Evolutionary conservation across 768 basidiomycete genomes (phyloP), one percentile per base, ranked within the genome.

Genomic region (Calocybe indica): DNA sequence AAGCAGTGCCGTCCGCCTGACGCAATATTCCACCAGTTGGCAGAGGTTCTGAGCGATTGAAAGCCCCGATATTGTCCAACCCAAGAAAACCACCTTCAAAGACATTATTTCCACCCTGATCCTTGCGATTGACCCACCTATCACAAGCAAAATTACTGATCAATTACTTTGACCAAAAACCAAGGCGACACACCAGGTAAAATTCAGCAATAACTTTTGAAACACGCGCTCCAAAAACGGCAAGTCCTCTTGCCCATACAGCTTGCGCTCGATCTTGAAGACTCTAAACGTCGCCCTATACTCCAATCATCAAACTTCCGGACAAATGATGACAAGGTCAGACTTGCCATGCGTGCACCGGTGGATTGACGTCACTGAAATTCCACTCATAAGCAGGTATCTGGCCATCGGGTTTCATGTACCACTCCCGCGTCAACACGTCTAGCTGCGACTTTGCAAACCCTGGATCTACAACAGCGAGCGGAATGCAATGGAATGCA

Each of bases 321-420:
- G 10, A 29, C 28, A n/a, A 5, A 7, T 14, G n/a, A 13, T 7
- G 33, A 1, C 14, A 47, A 13, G 32, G 43, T 29, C 30, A 40
- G 12, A 58, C 72, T 46, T 56, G 85, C 92, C 96, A 99, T 7
- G 96, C 96, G 66, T 99, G 96, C 3, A 99, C 96, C 9, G 96
- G 96, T 7, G 96, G 96, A 63, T 99, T 98, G 53, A 98, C 96
- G 62, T 99, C 96, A 43, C 85, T 80, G 58, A 96, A 98, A 62
- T 99, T 98, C 96, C 96, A 99, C 65, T 99, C 96, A 64, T 98
- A 99, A 0, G 96, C 96, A 3, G 96, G 96, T 49, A 99, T 88
- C 59, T 96, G 94, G 33, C 96, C 96, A 62, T 98, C 95, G 1
- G 96, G 96, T 63, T 96, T 96, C 88, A 92, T 90, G 69, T 98